Conservation (phyloP, 148 eudicot genomes). For the Salicornia ramosissima region DNA sequence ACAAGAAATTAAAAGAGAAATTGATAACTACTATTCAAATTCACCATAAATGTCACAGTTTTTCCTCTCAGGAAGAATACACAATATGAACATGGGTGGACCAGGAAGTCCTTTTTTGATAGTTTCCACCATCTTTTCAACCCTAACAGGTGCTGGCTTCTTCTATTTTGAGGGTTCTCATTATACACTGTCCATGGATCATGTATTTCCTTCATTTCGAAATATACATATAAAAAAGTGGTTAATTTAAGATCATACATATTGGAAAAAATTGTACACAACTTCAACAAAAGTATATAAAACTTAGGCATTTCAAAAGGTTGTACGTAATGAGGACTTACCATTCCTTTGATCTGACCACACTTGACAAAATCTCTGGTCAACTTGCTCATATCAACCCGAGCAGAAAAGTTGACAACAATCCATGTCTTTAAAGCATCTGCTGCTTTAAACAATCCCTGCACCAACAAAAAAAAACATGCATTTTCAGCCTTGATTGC, state of each 20-base stretch:
- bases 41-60: conserved; percentile 43
- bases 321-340: conserved; percentile 8
- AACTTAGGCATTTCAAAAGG: neutral
- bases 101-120: conserved; percentile 38
- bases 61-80: conserved; percentile 43
- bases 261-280: neutral
- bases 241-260: too few species aligned
- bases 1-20: too few species aligned
- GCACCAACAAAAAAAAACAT: conserved; percentile 6
- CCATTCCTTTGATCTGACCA: conserved; percentile 37
- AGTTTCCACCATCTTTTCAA: conserved; percentile 38
- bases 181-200: conserved; percentile 31
- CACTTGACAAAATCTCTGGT: conserved; percentile 31
- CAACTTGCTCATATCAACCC: conserved; percentile 25
- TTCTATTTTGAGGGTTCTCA: conserved; percentile 32
- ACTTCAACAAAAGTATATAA: neutral
- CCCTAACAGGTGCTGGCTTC: conserved; percentile 41
- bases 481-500: neutral
- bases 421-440: conserved; percentile 25
- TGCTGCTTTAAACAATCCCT: conserved; percentile 30
- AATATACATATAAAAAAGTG: neutral
- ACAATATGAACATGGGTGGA: conserved; percentile 31
- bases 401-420: conserved; percentile 37
- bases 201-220: conserved; percentile 23
- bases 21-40: neutral